Conservation (phyloP, 1,284 basidiomycete species). For the Phlebopus sp. region DNA sequence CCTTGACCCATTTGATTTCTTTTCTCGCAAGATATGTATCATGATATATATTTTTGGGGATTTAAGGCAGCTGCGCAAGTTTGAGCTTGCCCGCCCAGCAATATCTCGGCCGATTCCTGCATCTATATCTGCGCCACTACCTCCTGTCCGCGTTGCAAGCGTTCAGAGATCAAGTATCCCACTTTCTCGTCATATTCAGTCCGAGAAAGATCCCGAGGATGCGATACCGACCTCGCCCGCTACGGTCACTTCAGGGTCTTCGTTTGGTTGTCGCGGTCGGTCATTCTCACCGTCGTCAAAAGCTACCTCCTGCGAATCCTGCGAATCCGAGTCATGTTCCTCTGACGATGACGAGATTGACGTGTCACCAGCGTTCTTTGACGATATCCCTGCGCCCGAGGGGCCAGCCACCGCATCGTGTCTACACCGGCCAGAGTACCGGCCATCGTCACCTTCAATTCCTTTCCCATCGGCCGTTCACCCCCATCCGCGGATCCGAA, state of each 20-base stretch:
- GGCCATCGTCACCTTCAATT: constrained; percentile 17
- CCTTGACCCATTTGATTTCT: constrained; percentile 1
- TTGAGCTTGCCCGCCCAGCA: constrained; percentile 65
- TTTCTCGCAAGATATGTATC: constrained; percentile 46
- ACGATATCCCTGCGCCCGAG: constrained; percentile 53
- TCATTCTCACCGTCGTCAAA: constrained; percentile 12
- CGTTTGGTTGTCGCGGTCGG: background rate
- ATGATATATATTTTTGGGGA: constrained; percentile 82
- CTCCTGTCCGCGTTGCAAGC: background rate
- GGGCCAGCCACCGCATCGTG: constrained; percentile 48
- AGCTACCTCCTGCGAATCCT: constrained; percentile 18
- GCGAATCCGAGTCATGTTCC: constrained; percentile 13
- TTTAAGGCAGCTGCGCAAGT: constrained; percentile 70
- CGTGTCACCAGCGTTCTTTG: constrained; percentile 63
- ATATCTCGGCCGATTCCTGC: constrained; percentile 49
- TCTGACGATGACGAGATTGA: constrained; percentile 37
- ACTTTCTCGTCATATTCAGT: background rate
- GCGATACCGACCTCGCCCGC: constrained; percentile 3
- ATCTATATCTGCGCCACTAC: constrained; percentile 15
- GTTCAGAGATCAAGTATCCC: background rate
- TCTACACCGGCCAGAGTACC: constrained; percentile 29
- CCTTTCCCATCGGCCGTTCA: constrained; percentile 28
- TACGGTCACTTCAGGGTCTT: constrained; percentile 12
- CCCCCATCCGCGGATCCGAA: constrained; percentile 10
- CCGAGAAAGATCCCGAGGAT: constrained; percentile 8